Base-by-base conservation (phyloP, 2,329 filamentous ascomycete species). In the Aspergillus niger region DNA sequence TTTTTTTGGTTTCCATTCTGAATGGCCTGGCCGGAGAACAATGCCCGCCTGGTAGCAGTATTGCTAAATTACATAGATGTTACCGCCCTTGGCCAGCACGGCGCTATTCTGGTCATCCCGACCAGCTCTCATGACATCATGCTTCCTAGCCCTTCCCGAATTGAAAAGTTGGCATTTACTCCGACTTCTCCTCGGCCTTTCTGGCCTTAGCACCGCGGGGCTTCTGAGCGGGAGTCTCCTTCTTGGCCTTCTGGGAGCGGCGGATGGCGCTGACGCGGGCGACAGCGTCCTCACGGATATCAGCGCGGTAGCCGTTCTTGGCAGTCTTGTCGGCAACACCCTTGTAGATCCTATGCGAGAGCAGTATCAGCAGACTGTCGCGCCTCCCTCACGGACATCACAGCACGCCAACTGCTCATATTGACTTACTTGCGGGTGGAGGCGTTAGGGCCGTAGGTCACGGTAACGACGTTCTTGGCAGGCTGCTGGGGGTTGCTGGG, bases 221-320 rank as follows among this genome's bases (percentile, higher is more conserved):
- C 88, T 96, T 96, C 75, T 80, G 77, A 81, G 88, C 87, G 72
- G 86, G 86, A 66, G 82, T 80, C 64, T 89, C 85, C 89, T 96
- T 96, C 81, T 89, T 87, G 70, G 89, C 82, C 77, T 85, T 85
- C 86, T 96, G 90, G 72, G 90, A 88, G 75, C 85, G 84, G 80
- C 89, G 90, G 83, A 97, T 86, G 74, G 92, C 92, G 74, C 89
- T 92, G 76, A 90, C 92, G 76, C 95, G 91, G 80, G 92, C 84
- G 74, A 98, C 89, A 72, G 94, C 93, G 74, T 84, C 84, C 74
- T 86, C 81, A 71, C 89, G 89, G 80, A 93, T 85, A 78, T 94
- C 91, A 73, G 85, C 74, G 72, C 91, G 91, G 89, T 98, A 99
- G 76, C 89, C 86, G 77, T 86, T 85, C 87, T 92, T 92, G 79